These are phyloP conservation scores for Tolypocladium capitatum DNA, from an alignment of 2,329 filamentous ascomycete species.

Conservation along the genomic window DNA sequence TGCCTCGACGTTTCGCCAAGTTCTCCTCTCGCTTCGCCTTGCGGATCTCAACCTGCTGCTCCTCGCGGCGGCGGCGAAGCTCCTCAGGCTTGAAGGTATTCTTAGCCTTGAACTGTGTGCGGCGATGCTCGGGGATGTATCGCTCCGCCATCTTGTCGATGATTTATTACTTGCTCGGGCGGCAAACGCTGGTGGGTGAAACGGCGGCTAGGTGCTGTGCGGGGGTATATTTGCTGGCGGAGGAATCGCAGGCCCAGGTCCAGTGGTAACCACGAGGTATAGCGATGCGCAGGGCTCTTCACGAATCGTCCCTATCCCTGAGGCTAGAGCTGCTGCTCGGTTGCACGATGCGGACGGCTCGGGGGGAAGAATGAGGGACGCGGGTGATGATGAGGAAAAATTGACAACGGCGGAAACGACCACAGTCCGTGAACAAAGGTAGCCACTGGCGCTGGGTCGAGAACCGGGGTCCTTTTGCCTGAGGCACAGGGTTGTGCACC, in stretches of 20 bases:
- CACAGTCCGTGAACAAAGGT: too few relatives aligned
- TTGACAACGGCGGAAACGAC: conserved; percentile 4
- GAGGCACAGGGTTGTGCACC: conserved; percentile 3
- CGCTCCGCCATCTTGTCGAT: conserved; percentile 78
- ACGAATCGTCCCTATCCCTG: not conserved
- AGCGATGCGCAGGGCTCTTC: not conserved
- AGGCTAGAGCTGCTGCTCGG: not conserved
- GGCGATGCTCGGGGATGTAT: conserved; percentile 98
- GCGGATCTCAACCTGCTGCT: conserved; percentile 98
- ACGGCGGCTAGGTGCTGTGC: conserved; percentile 1
- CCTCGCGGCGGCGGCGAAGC: conserved; percentile 92
- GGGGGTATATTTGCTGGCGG: conserved; percentile 4
- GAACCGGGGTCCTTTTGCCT: conserved; percentile 5
- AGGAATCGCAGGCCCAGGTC: not conserved
- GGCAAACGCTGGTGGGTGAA: conserved; percentile 3
- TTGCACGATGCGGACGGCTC: not conserved
- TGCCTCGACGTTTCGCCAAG: conserved; percentile 93
- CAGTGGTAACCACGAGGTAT: not conserved
- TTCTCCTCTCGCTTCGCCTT: conserved; percentile 99
- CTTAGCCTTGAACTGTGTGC: conserved; percentile 99
- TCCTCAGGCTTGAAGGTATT: conserved; percentile 98
- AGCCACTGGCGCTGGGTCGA: conserved; percentile 3
- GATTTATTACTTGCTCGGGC: conserved; percentile 12
- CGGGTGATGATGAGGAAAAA: conserved; percentile 1
- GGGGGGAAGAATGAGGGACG: not conserved